phyloP scores from a whole-genome alignment of 306 rosid genomes.

The Clitoria ternatea region DNA sequence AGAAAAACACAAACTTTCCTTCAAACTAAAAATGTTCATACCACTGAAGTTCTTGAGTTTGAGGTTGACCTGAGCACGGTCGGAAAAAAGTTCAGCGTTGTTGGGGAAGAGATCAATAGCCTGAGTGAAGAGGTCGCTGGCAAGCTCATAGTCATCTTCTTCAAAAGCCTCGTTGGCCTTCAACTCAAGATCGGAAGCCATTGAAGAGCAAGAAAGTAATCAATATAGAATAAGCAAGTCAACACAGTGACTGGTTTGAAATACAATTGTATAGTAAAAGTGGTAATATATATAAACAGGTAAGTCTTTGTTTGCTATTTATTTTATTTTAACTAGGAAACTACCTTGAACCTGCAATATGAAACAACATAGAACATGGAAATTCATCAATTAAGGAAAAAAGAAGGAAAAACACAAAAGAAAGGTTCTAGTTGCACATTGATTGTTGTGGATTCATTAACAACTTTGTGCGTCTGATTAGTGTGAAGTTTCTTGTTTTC shows the following conservation, averaged over 20 bases:
- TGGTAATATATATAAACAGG: background rate
- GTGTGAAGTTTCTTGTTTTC: background rate
- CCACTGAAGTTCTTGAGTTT: conserved; percentile 52
- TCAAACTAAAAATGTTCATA: background rate
- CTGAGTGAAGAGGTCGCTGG: conserved; percentile 47
- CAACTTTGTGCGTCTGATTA: background rate
- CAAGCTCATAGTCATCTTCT: conserved; percentile 68
- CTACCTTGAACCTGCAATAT: background rate
- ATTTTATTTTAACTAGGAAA: background rate
- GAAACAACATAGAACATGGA: background rate
- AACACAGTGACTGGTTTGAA: background rate
- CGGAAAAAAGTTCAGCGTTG: conserved; percentile 44
- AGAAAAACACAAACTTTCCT: background rate
- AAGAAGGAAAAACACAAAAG: background rate
- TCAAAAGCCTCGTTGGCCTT: conserved; percentile 63
- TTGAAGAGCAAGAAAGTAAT: conserved; percentile 26
- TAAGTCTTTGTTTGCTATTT: background rate
- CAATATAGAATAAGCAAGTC: background rate
- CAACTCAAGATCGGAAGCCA: conserved; percentile 69
- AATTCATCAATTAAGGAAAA: too few relatives aligned
- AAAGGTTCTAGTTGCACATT: background rate
- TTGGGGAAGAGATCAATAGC: conserved; percentile 49
- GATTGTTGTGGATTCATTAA: background rate
- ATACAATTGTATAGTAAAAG: background rate
- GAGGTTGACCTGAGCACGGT: conserved; percentile 88